These are phyloP conservation scores for Leucocoprinus leucothites DNA, from an alignment of 768 basidiomycete genomes.

Conservation along the genomic window DNA sequence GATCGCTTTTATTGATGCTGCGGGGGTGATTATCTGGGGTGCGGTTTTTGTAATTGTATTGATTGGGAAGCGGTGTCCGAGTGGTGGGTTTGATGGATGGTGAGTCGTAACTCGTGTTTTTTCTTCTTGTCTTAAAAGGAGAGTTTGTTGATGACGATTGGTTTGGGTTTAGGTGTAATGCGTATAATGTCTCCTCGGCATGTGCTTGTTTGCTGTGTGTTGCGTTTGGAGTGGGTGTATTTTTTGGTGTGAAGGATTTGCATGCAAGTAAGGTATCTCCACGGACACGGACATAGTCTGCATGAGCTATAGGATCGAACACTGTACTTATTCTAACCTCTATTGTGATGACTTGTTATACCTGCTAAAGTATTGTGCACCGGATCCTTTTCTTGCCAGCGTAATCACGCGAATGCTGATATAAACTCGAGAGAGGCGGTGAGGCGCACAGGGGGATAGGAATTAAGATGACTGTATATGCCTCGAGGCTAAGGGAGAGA, in stretches of 20 bases:
- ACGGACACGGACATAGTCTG: slow-evolving; percentile 38
- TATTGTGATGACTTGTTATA: background rate
- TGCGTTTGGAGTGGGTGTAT: slow-evolving; percentile 52
- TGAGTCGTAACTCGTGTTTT: slow-evolving; percentile 26
- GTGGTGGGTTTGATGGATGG: slow-evolving; percentile 62
- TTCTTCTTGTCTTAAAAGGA: no score
- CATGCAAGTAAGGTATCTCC: slow-evolving; percentile 59
- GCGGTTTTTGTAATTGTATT: slow-evolving; percentile 57
- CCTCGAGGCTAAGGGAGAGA: no score
- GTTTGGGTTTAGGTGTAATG: slow-evolving; percentile 54
- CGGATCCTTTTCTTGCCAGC: no score
- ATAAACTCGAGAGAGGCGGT: no score
- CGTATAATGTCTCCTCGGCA: slow-evolving; percentile 66
- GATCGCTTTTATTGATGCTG: slow-evolving; percentile 46
- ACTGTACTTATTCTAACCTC: background rate
- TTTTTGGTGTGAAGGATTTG: slow-evolving; percentile 67
- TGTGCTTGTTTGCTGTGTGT: slow-evolving; percentile 56
- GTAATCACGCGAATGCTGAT: no score
- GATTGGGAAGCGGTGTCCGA: slow-evolving; percentile 61
- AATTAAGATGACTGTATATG: no score
- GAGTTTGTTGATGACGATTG: background rate
- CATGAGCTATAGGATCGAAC: no score
- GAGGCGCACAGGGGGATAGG: no score
- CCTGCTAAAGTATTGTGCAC: no score
- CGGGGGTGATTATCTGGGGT: slow-evolving; percentile 51